Base-by-base conservation (phyloP, 345 rosid species). In the Cardamine chenopodiifolia region DNA sequence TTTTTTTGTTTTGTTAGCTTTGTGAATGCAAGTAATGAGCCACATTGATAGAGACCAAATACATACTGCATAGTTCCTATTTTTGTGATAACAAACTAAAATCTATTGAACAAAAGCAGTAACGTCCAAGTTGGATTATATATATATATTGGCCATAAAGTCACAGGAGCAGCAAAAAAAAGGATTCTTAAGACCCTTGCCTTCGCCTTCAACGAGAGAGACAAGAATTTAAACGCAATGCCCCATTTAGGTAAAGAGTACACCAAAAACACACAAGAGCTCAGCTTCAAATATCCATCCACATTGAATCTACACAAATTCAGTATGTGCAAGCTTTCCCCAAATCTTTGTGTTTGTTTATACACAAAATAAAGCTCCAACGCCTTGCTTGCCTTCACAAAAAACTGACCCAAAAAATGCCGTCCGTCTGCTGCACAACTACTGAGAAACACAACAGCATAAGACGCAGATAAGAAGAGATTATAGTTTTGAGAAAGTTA, bases 391-490 rank as follows among this genome's bases (percentile, higher is more conserved):
- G 79, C 70, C 80, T 76, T 63, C 15, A 76, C 66, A 69, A 69
- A 62, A 44, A 62, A 28, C 68, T 37, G 54, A 66, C 72, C 72
- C 77, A 66, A 75, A 60, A 66, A 75, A 67, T 68, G 19, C 25
- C 9, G 9, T 26, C 72, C 39, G 35, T 69, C 52, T 76, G 52
- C 75, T 76, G 79, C 79, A 70, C 75, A 76, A 19, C 80, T 76
- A 76, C 65, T 32, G 44, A 25, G 58, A 62, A 72, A 54, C 19
- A 72, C 40, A 28, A 49, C 23, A 20, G 17, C 31, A 63, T 62
- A 19, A 62, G 77, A 63, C n/a, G 6, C 62, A 19, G 18, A 29
- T 2, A 15, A 19, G 54, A 20, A 50, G 45, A 63, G 34, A 63
- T 31, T 73, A 42, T 7, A 54, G 34, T 72, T 71, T 25, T 9